A percentile compares a stretch with the other conserved stretches of the same genome.
Evolutionary conservation across 495 filamentous ascomycete genomes (phyloP).

Genomic region (Rusavskia elegans): DNA sequence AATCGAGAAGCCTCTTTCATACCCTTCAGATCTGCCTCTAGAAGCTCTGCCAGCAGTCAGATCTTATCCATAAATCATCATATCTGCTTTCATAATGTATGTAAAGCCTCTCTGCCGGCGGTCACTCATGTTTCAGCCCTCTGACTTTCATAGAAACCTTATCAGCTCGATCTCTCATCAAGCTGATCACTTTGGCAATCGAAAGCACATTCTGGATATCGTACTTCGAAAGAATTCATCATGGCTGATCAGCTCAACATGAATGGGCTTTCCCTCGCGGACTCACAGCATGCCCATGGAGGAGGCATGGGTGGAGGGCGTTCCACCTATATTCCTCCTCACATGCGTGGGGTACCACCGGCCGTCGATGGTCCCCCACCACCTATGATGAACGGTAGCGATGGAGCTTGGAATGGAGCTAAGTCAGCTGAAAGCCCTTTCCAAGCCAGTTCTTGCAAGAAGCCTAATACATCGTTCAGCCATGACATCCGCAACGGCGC

Average conservation of each 20-base stretch:
- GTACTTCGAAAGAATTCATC: conserved; percentile 12
- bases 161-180: neutral
- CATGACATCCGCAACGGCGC: conserved; percentile 23
- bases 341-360: conserved; percentile 53
- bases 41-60: no score
- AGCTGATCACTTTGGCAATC: neutral
- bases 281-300: conserved; percentile 51
- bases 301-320: conserved; percentile 31
- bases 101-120: no score
- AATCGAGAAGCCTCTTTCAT: no score
- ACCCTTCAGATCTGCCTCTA: no score
- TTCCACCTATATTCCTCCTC: conserved; percentile 88
- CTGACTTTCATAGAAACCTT: no score
- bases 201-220: neutral
- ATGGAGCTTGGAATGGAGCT: conserved; percentile 43
- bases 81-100: no score
- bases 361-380: conserved; percentile 27
- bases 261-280: conserved; percentile 62
- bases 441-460: neutral
- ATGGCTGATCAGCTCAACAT: conserved; percentile 97
- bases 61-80: no score
- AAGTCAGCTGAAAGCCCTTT: conserved; percentile 26
- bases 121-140: no score
- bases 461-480: neutral
- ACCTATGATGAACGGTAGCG: conserved; percentile 26